Percentiles rank a stretch among this genome's conserved stretches.
phyloP scores from a whole-genome alignment of 305 asterid species.

The Salvia sclarea region DNA sequence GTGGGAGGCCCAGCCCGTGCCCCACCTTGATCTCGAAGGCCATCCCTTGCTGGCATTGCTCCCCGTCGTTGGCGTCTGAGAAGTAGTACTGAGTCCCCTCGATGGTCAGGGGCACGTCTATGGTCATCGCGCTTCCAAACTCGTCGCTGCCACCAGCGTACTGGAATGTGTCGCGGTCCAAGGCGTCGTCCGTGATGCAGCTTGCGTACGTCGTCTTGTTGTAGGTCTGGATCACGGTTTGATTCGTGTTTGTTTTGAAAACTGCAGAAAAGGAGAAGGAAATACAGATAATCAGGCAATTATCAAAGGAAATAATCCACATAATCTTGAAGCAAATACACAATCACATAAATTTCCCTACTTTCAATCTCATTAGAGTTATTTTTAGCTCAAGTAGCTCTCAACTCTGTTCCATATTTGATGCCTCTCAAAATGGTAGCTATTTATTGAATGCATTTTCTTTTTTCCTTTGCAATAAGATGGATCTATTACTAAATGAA shows the following conservation, averaged over 20 bases:
- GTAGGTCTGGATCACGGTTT: conserved; percentile 85
- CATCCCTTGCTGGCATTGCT: conserved; percentile 70
- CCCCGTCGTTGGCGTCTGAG: conserved; percentile 74
- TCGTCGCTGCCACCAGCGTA: conserved; percentile 48
- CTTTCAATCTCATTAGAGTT: background rate
- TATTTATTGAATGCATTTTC: background rate
- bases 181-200: conserved; percentile 61
- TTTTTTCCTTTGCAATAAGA: background rate
- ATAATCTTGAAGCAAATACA: background rate
- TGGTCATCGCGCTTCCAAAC: conserved; percentile 41
- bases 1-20: conserved; percentile 80
- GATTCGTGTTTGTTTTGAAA: conserved; percentile 76
- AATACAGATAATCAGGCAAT: background rate
- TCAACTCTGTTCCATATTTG: too few relatives aligned
- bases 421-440: too few relatives aligned
- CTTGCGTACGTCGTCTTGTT: conserved; percentile 62
- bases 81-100: conserved; percentile 68
- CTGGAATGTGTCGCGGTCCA: conserved; percentile 60
- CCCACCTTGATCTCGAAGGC: conserved; percentile 68
- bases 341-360: background rate
- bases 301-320: background rate
- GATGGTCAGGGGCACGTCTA: conserved; percentile 52
- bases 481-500: background rate
- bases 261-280: conserved; percentile 45
- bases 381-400: background rate